Conservation (phyloP, 257 asterid species). For the Striga asiatica region DNA sequence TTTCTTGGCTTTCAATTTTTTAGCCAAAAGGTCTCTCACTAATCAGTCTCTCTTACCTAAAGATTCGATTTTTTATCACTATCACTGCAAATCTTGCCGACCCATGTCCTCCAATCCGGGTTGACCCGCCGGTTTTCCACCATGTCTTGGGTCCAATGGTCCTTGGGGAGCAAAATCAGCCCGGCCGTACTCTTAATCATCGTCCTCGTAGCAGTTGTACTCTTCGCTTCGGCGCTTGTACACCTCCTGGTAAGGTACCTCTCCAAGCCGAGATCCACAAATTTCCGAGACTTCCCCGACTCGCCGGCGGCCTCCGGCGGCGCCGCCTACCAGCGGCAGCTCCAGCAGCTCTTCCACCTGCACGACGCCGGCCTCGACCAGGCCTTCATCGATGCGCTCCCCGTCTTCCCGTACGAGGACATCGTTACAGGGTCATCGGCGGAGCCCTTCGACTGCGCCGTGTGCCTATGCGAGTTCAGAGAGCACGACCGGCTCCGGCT, state of each 20-base stretch:
- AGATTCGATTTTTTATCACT: too few species aligned
- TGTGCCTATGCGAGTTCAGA: constrained; percentile 72
- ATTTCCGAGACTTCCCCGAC: constrained; percentile 24
- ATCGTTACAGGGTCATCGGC: constrained; percentile 51
- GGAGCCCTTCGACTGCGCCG: constrained; percentile 91
- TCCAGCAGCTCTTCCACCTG: constrained; percentile 69
- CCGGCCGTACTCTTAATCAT: constrained; percentile 47
- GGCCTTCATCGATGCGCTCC: constrained; percentile 64
- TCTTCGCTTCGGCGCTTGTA: constrained; percentile 50
- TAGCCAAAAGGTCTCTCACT: too few species aligned
- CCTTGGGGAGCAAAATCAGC: constrained; percentile 55
- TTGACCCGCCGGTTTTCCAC: too few species aligned
- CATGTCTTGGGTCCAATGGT: constrained; percentile 54
- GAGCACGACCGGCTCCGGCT: constrained; percentile 58
- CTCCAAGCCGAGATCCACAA: constrained; percentile 33
- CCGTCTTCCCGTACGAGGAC: constrained; percentile 66
- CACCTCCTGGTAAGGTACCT: constrained; percentile 53
- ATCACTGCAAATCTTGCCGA: too few species aligned
- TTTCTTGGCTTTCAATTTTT: too few species aligned
- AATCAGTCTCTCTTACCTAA: too few species aligned
- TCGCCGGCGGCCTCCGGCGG: constrained; percentile 47
- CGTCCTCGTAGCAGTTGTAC: constrained; percentile 38
- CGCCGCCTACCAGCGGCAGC: constrained; percentile 57
- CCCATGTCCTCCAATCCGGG: too few species aligned
- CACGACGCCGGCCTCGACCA: constrained; percentile 92